A percentile compares a stretch with the other conserved stretches of the same genome.
phyloP scores from a whole-genome alignment of 2,329 filamentous ascomycete species.

The Dothistroma pini region DNA sequence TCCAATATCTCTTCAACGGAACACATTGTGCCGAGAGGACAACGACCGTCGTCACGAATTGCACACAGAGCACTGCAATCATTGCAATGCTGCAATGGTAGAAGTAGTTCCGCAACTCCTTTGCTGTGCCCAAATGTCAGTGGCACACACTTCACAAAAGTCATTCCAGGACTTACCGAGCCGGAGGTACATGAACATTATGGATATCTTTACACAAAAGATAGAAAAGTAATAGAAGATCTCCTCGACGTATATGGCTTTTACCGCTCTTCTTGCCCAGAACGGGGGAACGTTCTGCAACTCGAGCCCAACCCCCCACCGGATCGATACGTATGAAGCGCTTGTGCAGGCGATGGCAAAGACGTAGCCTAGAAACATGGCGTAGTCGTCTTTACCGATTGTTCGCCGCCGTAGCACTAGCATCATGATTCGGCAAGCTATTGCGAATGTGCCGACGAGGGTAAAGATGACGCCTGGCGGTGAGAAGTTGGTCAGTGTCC shows the following conservation, averaged over 20 bases:
- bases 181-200: conserved; percentile 40
- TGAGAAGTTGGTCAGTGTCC: neutral
- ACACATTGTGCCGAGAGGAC: conserved; percentile 38
- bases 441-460: conserved; percentile 19
- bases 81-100: conserved; percentile 28
- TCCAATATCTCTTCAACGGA: conserved; percentile 36
- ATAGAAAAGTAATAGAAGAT: conserved; percentile 41
- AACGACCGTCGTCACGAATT: conserved; percentile 35
- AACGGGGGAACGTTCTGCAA: conserved; percentile 13
- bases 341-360: conserved; percentile 20
- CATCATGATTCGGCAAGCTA: conserved; percentile 19
- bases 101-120: conserved; percentile 20
- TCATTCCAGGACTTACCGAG: conserved; percentile 25
- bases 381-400: conserved; percentile 23
- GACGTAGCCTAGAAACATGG: conserved; percentile 21
- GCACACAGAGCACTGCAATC: conserved; percentile 35
- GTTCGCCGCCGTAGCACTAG: conserved; percentile 17
- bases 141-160: conserved; percentile 10
- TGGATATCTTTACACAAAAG: conserved; percentile 40
- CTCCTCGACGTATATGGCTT: conserved; percentile 30
- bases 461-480: conserved; percentile 18
- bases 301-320: conserved; percentile 25
- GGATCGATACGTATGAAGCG: conserved; percentile 19
- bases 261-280: conserved; percentile 22
- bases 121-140: conserved; percentile 21